phyloP scores from a whole-genome alignment of 2,329 filamentous ascomycete species.

The Diplodia sapinea region DNA sequence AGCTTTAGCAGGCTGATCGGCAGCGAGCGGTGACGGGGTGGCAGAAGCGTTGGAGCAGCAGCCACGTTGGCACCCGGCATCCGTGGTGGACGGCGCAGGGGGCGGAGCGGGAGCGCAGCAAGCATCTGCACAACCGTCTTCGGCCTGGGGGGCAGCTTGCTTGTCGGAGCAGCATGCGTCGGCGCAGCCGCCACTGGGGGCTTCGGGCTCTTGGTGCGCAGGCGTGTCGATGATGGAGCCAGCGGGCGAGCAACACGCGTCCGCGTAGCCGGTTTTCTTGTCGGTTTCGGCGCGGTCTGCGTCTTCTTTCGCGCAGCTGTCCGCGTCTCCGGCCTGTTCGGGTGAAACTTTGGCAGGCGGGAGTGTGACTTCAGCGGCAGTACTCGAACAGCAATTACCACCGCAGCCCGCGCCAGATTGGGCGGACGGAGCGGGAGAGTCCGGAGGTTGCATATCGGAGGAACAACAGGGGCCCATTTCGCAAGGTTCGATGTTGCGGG shows the following conservation, averaged over 20 bases:
- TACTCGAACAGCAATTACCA: not conserved
- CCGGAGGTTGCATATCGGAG: not conserved
- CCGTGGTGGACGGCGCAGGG: not conserved
- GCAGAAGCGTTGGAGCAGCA: slow-evolving; percentile 5
- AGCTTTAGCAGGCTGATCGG: too few relatives aligned
- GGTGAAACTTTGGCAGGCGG: slow-evolving; percentile 3
- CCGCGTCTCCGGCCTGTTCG: not conserved
- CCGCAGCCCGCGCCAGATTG: not conserved
- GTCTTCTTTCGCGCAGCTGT: not conserved
- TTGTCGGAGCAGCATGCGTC: slow-evolving; percentile 5
- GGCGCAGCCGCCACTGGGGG: not conserved
- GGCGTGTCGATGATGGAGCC: not conserved
- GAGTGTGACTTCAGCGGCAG: not conserved
- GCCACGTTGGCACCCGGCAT: not conserved
- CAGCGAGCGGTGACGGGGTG: not conserved
- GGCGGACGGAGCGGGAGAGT: not conserved
- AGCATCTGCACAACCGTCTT: not conserved
- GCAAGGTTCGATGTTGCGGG: not conserved
- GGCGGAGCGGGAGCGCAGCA: not conserved
- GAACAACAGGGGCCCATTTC: not conserved
- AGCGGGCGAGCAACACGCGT: not conserved
- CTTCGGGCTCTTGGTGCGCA: not conserved
- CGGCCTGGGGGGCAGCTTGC: not conserved
- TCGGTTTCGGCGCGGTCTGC: not conserved
- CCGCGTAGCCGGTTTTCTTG: not conserved